Base-by-base conservation (phyloP, 306 rosid genomes). In the Luffa acutangula region DNA sequence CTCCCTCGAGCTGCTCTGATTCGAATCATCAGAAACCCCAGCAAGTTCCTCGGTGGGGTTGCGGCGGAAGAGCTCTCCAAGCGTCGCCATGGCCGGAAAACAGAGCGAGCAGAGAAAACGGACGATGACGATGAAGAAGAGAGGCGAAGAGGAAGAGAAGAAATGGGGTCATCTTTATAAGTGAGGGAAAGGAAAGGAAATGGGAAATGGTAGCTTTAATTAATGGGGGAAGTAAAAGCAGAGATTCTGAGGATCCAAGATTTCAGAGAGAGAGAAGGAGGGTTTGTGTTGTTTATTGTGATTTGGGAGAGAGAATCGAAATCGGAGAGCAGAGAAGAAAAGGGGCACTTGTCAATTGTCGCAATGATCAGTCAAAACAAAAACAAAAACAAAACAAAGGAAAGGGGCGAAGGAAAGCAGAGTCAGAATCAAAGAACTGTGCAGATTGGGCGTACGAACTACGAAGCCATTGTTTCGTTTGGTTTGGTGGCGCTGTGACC, bases 231-330 rank as follows among this genome's bases (percentile, higher is more conserved):
- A 59, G 79, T 86, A 82, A 93, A 91, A 82, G 87, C 84, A 76
- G 80, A 86, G 97, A 93, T 93, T 90, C 89, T 88, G 90, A 91
- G 90, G 91, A 92, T 93, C 97, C 88, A 86, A 87, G 45, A 71
- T 78, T 89, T 90, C 87, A 89, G 63, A n/a, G 85, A 90, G 92
- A 51, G 54, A 13, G 4, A 13, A 4, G 60, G 78, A 78, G 74
- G 4, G 31, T 25, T 25, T 25, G 31, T 25, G 31, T 25, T 53
- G 69, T 83, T 82, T 79, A 64, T 13, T 64, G n/a, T 33, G 69
- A 62, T 82, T 63, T 81, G 85, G 0, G 58, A 72, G 8, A 46
- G 43, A 12, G 57, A 46, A 46, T 74, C 48, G 18, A 76, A 54
- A 76, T 76, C 79, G 4, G 42, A 46, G 20, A 2, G 58, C 57